phyloP scores from a whole-genome alignment of 1,139 yeast species.

The Zygosaccharomyces sapae region DNA sequence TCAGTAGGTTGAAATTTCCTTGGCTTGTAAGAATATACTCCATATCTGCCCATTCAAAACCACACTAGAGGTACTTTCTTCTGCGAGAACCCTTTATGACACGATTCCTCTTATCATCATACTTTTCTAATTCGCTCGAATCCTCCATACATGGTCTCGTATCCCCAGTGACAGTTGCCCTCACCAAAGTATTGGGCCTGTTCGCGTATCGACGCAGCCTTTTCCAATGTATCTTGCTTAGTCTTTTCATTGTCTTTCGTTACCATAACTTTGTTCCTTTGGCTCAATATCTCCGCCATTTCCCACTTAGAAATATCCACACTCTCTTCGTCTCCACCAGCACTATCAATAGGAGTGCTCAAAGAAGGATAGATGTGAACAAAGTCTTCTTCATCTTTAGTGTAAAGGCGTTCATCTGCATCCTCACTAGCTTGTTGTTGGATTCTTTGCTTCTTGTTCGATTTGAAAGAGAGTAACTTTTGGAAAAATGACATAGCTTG shows the following conservation, averaged over 20 bases:
- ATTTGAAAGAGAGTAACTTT: constrained; percentile 8
- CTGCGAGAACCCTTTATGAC: constrained; percentile 14
- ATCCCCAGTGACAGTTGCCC: constrained; percentile 2
- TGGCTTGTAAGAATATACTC: not conserved
- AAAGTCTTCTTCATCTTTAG: constrained; percentile 16
- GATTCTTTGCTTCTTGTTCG: constrained; percentile 4
- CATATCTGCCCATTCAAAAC: constrained; percentile 1
- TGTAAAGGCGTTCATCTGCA: constrained; percentile 6
- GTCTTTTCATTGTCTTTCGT: not conserved
- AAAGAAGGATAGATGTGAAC: constrained; percentile 11
- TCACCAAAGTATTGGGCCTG: not conserved
- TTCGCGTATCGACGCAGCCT: constrained; percentile 1
- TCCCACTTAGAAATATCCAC: constrained; percentile 18
- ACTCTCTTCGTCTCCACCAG: constrained; percentile 9
- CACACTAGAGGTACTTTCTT: constrained; percentile 9
- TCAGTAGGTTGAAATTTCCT: not conserved
- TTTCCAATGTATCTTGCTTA: not conserved
- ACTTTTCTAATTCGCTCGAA: constrained; percentile 15
- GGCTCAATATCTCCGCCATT: constrained; percentile 17
- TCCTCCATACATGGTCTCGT: constrained; percentile 12
- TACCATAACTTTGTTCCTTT: constrained; percentile 6
- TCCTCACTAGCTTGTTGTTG: constrained; percentile 6
- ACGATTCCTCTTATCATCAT: constrained; percentile 17
- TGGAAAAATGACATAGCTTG: constrained; percentile 12
- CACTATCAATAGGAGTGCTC: not conserved